phyloP scores from a whole-genome alignment of 352 stramenopile species.

The Aphanomyces invadans region DNA sequence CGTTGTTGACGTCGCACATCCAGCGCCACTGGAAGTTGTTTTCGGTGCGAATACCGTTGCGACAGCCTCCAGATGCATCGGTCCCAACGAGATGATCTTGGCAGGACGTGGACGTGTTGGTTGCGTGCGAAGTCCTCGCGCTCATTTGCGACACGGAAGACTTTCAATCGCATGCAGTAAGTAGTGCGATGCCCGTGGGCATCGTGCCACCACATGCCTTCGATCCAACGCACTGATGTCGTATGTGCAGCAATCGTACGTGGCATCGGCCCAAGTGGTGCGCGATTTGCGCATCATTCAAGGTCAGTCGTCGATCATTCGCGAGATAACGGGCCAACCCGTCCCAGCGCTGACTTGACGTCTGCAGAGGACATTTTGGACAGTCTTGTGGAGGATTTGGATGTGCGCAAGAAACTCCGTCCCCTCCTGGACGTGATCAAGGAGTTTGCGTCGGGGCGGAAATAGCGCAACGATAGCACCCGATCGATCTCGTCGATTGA shows the following conservation, averaged over 20 bases:
- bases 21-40: constrained; percentile 41
- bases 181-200: no score
- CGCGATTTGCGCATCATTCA: constrained; percentile 18
- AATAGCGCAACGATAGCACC: no score
- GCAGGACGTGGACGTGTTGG: constrained; percentile 41
- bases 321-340: no score
- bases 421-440: constrained; percentile 56
- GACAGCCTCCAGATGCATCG: not conserved
- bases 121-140: constrained; percentile 58
- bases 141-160: constrained; percentile 79
- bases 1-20: constrained; percentile 70
- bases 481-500: no score
- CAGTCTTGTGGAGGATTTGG: constrained; percentile 45
- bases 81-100: constrained; percentile 1
- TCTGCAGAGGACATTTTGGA: constrained; percentile 60
- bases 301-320: no score
- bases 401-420: constrained; percentile 61
- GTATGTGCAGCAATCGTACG: constrained; percentile 42
- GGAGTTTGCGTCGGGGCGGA: no score
- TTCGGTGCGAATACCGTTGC: no score
- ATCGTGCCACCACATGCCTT: constrained; percentile 3
- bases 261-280: constrained; percentile 54
- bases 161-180: constrained; percentile 60
- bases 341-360: no score
- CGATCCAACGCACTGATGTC: not conserved